These are phyloP conservation scores for Fusarium zealandicum DNA, from an alignment of 2,329 filamentous ascomycete genomes.

Conservation along the genomic window DNA sequence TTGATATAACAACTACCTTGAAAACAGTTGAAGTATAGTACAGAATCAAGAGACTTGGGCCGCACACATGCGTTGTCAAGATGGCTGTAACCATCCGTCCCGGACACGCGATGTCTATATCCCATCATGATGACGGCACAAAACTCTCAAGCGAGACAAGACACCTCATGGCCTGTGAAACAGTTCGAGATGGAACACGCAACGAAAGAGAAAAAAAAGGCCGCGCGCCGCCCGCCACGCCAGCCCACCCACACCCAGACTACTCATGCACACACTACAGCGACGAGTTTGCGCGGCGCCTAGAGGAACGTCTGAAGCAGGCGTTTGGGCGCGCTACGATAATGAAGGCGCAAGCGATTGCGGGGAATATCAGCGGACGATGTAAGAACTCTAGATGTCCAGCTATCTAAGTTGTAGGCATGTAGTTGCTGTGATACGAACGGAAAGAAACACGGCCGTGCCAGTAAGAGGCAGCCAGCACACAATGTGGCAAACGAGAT, in stretches of 20 bases:
- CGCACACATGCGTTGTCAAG: conserved; percentile 11
- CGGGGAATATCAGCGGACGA: neutral
- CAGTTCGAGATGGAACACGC: conserved; percentile 1
- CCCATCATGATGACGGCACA: conserved; percentile 2
- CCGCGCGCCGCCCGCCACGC: neutral
- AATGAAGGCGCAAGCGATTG: neutral
- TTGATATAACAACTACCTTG: neutral
- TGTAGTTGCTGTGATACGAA: too few species aligned
- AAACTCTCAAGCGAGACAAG: neutral
- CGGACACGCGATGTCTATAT: conserved; percentile 3
- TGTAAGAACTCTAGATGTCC: too few species aligned
- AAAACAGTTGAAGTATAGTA: neutral
- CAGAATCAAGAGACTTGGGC: neutral
- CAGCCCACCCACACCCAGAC: neutral
- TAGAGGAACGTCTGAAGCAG: neutral
- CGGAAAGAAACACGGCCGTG: neutral
- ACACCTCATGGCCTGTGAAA: conserved; percentile 3
- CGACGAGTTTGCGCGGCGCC: too few species aligned
- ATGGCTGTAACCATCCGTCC: conserved; percentile 4
- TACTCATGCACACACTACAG: neutral
- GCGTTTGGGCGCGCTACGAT: neutral
- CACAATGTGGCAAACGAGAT: neutral
- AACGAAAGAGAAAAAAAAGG: neutral
- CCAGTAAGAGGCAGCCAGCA: neutral
- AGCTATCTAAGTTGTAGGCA: too few species aligned